Evolutionary conservation across 352 stramenopile genomes (phyloP).

Genomic region (Poterioochromonas sp.): DNA sequence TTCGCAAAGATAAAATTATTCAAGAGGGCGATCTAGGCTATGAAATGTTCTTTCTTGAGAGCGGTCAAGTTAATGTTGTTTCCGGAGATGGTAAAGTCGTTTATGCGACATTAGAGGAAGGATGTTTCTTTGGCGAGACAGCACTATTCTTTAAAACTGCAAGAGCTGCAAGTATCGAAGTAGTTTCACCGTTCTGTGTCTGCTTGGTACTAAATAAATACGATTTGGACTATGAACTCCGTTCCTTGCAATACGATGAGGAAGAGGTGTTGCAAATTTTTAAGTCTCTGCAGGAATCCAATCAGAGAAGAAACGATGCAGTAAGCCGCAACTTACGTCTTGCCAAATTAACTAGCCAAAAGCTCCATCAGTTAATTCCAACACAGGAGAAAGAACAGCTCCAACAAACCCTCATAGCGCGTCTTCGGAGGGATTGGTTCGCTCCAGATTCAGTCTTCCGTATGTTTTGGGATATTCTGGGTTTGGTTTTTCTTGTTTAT

Average conservation of each 20-base stretch:
- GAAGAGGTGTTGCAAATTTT: background rate
- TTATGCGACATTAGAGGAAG: background rate
- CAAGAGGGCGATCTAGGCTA: background rate
- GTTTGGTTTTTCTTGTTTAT: background rate
- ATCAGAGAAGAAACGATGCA: background rate
- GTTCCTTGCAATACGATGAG: background rate
- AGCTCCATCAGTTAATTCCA: background rate
- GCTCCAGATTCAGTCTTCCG: background rate
- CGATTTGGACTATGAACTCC: background rate
- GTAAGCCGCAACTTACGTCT: background rate
- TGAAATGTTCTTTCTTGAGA: constrained; percentile 6
- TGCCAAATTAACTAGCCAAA: background rate
- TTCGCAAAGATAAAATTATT: background rate
- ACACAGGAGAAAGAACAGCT: no score
- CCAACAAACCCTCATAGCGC: no score
- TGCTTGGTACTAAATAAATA: background rate
- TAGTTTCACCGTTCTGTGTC: background rate
- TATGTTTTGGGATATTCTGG: background rate
- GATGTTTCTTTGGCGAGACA: constrained; percentile 9
- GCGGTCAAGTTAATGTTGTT: background rate
- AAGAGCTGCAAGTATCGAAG: background rate
- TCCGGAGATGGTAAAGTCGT: background rate
- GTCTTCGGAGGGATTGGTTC: no score
- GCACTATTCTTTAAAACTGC: background rate
- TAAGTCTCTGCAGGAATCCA: background rate